These are phyloP conservation scores for Pichiaceae sp. DNA, from an alignment of 1,139 yeast species.

Conservation along the genomic window DNA sequence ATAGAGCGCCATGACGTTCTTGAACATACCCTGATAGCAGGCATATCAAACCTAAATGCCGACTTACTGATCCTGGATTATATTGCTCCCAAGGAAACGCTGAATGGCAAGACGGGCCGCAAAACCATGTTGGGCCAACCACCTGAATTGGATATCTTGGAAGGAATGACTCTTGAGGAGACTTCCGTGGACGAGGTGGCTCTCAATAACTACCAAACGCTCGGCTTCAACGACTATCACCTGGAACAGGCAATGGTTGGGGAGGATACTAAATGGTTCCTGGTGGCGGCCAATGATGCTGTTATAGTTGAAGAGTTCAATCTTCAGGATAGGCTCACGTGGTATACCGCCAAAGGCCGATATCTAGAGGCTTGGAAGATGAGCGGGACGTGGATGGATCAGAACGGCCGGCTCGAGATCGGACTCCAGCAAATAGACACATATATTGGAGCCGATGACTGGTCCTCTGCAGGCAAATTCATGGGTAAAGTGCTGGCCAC, in stretches of 20 bases:
- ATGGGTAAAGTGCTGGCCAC: conserved; percentile 34
- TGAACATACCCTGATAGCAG: conserved; percentile 62
- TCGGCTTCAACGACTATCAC: conserved; percentile 77
- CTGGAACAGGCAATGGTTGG: conserved; percentile 41
- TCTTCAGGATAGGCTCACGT: conserved; percentile 57
- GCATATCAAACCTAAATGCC: conserved; percentile 66
- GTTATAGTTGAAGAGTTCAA: conserved; percentile 62
- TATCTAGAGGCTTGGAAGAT: conserved; percentile 73
- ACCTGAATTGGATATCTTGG: conserved; percentile 71
- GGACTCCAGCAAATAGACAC: conserved; percentile 59
- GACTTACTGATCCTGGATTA: conserved; percentile 53
- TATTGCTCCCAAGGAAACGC: conserved; percentile 13
- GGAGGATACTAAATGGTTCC: conserved; percentile 37
- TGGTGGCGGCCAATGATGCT: conserved; percentile 77
- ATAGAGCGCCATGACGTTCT: conserved; percentile 45
- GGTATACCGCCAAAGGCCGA: conserved; percentile 53
- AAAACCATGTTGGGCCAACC: conserved; percentile 25
- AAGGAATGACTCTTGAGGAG: conserved; percentile 61
- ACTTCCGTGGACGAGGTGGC: conserved; percentile 79
- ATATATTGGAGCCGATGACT: conserved; percentile 40
- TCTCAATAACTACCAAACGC: conserved; percentile 44
- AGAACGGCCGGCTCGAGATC: conserved; percentile 42
- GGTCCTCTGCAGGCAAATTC: conserved; percentile 51
- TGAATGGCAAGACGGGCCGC: conserved; percentile 3
- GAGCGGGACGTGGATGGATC: conserved; percentile 46